Evolutionary conservation across 129 eudicot genomes (phyloP).

Genomic region (Saposhnikovia divaricata): DNA sequence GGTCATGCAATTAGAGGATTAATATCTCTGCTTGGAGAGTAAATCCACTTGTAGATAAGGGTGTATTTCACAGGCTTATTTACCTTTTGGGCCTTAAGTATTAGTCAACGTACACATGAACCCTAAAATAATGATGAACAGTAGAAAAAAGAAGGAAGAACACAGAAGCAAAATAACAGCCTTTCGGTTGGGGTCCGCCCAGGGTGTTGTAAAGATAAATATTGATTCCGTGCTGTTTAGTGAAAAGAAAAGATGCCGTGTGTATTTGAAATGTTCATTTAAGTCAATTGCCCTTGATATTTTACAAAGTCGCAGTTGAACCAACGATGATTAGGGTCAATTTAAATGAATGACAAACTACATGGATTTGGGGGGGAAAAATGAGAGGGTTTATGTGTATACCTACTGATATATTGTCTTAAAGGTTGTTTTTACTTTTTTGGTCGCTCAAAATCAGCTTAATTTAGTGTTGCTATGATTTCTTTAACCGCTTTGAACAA

Average conservation of each 20-base stretch:
- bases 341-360: too few species aligned
- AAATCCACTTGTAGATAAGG: neutral
- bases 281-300: neutral
- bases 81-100: neutral
- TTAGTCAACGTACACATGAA: neutral
- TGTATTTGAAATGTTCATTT: neutral
- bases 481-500: conserved; percentile 52
- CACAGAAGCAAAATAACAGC: neutral
- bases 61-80: neutral
- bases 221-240: neutral
- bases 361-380: too few species aligned
- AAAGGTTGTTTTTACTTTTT: neutral
- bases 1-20: neutral
- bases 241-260: neutral
- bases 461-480: neutral
- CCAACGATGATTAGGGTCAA: neutral
- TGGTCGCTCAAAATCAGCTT: neutral
- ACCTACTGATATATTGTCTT: neutral
- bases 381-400: neutral
- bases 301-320: neutral
- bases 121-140: neutral
- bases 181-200: too few species aligned
- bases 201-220: neutral
- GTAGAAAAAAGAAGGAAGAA: neutral
- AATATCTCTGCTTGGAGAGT: neutral